Conservation (phyloP, 1,139 yeast genomes). For the Blastobotrys apis region DNA sequence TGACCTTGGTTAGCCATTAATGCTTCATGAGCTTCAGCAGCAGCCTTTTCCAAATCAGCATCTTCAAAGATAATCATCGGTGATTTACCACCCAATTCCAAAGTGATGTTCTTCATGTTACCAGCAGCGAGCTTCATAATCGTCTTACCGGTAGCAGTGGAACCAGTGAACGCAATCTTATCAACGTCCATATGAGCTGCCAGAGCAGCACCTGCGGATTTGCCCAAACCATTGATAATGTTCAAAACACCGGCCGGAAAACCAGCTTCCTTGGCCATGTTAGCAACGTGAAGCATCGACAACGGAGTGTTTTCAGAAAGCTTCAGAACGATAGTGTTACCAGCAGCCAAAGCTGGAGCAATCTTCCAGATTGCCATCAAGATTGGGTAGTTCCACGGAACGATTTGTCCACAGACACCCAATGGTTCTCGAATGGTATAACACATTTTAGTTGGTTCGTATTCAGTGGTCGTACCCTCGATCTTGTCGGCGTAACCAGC, state of each 20-base stretch:
- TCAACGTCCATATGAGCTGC: slow-evolving; percentile 63
- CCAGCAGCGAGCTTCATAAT: slow-evolving; percentile 73
- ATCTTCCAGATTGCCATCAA: slow-evolving; percentile 80
- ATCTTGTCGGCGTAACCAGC: slow-evolving; percentile 80
- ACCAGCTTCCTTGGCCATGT: slow-evolving; percentile 62
- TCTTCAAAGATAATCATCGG: slow-evolving; percentile 75
- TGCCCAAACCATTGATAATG: slow-evolving; percentile 70
- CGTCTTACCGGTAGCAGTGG: slow-evolving; percentile 74
- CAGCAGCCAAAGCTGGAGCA: slow-evolving; percentile 76
- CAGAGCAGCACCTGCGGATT: slow-evolving; percentile 65
- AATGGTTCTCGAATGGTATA: slow-evolving; percentile 62
- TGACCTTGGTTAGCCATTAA: slow-evolving; percentile 79
- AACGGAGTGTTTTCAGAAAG: slow-evolving; percentile 79
- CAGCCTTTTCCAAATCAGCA: slow-evolving; percentile 60
- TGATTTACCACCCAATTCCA: slow-evolving; percentile 83
- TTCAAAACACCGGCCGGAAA: slow-evolving; percentile 76
- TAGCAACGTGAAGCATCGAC: slow-evolving; percentile 60
- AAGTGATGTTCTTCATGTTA: slow-evolving; percentile 70
- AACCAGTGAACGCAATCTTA: slow-evolving; percentile 84
- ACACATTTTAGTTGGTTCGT: slow-evolving; percentile 58
- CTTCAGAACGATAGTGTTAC: slow-evolving; percentile 71
- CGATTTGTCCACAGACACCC: slow-evolving; percentile 80
- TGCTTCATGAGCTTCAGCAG: slow-evolving; percentile 52
- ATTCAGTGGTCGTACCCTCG: slow-evolving; percentile 63
- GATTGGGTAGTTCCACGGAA: slow-evolving; percentile 90